Percentiles rank a stretch among this genome's conserved stretches.
phyloP scores from a whole-genome alignment of 2,329 filamentous ascomycete genomes.

The Aspergillus fumigatiaffinis region DNA sequence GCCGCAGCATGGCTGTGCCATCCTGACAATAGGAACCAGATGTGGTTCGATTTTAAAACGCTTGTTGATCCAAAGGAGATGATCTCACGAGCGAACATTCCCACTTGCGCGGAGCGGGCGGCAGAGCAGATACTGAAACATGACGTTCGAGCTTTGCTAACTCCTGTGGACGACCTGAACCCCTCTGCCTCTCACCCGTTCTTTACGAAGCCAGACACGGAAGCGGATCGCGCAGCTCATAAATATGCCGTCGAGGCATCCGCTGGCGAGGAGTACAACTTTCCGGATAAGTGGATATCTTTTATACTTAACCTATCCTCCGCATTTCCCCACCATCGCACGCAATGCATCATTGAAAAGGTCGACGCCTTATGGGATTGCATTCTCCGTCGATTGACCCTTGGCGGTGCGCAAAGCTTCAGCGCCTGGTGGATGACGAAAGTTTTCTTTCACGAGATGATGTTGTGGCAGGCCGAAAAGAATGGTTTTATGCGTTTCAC shows the following conservation, averaged over 20 bases:
- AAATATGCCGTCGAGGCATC: slow-evolving; percentile 35
- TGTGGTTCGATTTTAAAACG: slow-evolving; percentile 78
- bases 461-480: slow-evolving; percentile 81
- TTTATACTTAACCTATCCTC: slow-evolving; percentile 41
- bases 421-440: slow-evolving; percentile 68
- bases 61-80: slow-evolving; percentile 39
- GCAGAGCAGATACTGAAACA: slow-evolving; percentile 41
- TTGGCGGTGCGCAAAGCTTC: slow-evolving; percentile 44
- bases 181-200: slow-evolving; percentile 28
- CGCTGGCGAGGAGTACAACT: slow-evolving; percentile 42
- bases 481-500: slow-evolving; percentile 74
- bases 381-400: slow-evolving; percentile 42
- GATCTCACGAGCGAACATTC: slow-evolving; percentile 40
- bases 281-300: slow-evolving; percentile 46
- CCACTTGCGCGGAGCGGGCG: slow-evolving; percentile 33
- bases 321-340: slow-evolving; percentile 39
- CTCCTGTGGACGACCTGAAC: slow-evolving; percentile 35
- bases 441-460: slow-evolving; percentile 93
- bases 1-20: slow-evolving; percentile 90
- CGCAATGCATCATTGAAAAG: slow-evolving; percentile 44
- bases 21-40: slow-evolving; percentile 83
- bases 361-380: slow-evolving; percentile 43
- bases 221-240: slow-evolving; percentile 27
- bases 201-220: slow-evolving; percentile 31
- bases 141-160: slow-evolving; percentile 41